Evolutionary conservation across 2,329 filamentous ascomycete genomes (phyloP).

Genomic region (Didymella segeticola): DNA sequence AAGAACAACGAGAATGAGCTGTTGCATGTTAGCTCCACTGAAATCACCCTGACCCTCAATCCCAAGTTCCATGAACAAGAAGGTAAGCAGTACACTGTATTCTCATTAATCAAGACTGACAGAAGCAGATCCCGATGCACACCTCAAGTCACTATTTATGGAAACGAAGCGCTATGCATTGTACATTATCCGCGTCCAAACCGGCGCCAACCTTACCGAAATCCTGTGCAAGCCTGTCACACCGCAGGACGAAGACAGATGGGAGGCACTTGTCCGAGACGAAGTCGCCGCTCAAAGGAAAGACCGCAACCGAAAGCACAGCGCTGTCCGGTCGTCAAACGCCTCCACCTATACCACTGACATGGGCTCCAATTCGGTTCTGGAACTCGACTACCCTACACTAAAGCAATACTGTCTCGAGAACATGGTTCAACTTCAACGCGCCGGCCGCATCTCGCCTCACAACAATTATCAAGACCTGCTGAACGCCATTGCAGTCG

Average conservation of each 20-base stretch:
- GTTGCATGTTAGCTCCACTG: slow-evolving; percentile 81
- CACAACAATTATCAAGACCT: slow-evolving; percentile 96
- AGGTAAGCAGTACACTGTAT: slow-evolving; percentile 50
- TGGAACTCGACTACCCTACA: slow-evolving; percentile 92
- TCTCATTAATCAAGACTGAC: slow-evolving; percentile 29
- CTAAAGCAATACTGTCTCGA: slow-evolving; percentile 92
- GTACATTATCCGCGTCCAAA: slow-evolving; percentile 97
- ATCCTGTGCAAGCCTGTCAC: slow-evolving; percentile 91
- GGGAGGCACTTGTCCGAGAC: slow-evolving; percentile 80
- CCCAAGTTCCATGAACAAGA: slow-evolving; percentile 89
- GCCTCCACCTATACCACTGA: slow-evolving; percentile 75
- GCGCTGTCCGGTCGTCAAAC: slow-evolving; percentile 76
- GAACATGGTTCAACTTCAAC: slow-evolving; percentile 89
- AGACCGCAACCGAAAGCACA: slow-evolving; percentile 59
- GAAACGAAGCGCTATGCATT: slow-evolving; percentile 97
- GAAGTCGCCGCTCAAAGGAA: slow-evolving; percentile 65
- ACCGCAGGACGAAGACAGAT: slow-evolving; percentile 86
- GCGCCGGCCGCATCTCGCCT: slow-evolving; percentile 81
- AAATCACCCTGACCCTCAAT: slow-evolving; percentile 89
- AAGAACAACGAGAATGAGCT: slow-evolving; percentile 97
- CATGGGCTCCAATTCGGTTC: slow-evolving; percentile 60
- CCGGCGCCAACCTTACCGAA: slow-evolving; percentile 88
- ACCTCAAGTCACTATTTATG: slow-evolving; percentile 92
- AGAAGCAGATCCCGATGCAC: slow-evolving; percentile 79
- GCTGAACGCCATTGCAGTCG: slow-evolving; percentile 94